Conservation (phyloP, 2,329 filamentous ascomycete genomes). For the Knufia fluminis region DNA sequence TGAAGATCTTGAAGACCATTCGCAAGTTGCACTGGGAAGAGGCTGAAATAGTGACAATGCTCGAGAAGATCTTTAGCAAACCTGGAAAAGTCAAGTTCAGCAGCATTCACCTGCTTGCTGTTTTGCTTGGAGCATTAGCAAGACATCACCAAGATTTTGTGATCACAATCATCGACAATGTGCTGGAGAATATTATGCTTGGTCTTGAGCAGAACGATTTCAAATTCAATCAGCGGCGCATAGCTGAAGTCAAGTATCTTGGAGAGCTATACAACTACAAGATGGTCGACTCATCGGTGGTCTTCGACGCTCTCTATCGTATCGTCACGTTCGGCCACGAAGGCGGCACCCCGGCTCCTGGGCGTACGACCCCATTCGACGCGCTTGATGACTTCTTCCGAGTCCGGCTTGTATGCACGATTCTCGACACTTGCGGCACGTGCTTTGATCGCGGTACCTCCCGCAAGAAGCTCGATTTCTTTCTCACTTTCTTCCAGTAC, state of each 20-base stretch:
- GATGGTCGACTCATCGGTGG: conserved; percentile 86
- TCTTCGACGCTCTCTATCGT: conserved; percentile 92
- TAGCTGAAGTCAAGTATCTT: conserved; percentile 93
- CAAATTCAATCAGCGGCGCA: conserved; percentile 87
- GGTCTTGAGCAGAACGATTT: conserved; percentile 95
- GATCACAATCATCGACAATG: conserved; percentile 80
- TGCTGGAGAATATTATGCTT: conserved; percentile 77
- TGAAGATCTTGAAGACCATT: conserved; percentile 87
- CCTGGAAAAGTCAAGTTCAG: conserved; percentile 96
- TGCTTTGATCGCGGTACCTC: conserved; percentile 90
- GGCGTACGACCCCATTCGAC: conserved; percentile 68
- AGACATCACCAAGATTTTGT: conserved; percentile 88
- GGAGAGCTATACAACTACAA: conserved; percentile 97
- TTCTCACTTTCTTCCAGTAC: conserved; percentile 88
- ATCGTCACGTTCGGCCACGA: conserved; percentile 87
- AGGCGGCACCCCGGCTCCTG: conserved; percentile 69
- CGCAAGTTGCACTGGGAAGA: conserved; percentile 98
- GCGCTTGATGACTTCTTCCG: conserved; percentile 92
- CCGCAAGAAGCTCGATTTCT: conserved; percentile 97
- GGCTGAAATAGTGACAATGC: conserved; percentile 65
- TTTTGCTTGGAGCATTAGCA: conserved; percentile 78
- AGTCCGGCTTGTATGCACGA: conserved; percentile 76
- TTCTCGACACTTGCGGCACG: conserved; percentile 90
- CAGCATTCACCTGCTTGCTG: conserved; percentile 87
- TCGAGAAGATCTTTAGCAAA: conserved; percentile 90